Conservation (phyloP, 2,329 filamentous ascomycete genomes). For the Stachybotrys chlorohalonatus region DNA sequence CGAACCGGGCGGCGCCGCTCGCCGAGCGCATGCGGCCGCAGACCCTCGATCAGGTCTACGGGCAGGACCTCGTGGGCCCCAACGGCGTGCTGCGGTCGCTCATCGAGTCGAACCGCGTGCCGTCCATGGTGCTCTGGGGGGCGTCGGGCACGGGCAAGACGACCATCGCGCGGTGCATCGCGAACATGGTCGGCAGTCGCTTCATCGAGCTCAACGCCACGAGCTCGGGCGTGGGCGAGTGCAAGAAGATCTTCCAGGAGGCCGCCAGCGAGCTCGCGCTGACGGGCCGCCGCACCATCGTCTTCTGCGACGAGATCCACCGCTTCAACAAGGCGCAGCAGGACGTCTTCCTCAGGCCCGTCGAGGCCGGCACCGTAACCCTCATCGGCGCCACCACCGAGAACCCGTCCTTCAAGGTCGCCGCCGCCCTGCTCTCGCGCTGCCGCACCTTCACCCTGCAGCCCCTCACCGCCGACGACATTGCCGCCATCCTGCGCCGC, state of each 20-base stretch:
- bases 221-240: slow-evolving; percentile 76
- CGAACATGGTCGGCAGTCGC: slow-evolving; percentile 68
- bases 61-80: slow-evolving; percentile 83
- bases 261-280: slow-evolving; percentile 70
- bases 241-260: slow-evolving; percentile 84
- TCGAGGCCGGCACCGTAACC: slow-evolving; percentile 83
- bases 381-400: slow-evolving; percentile 94
- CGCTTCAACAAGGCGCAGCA: slow-evolving; percentile 88
- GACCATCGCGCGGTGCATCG: slow-evolving; percentile 86
- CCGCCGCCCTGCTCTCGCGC: slow-evolving; percentile 75
- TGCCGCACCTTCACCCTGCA: slow-evolving; percentile 85
- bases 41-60: slow-evolving; percentile 76
- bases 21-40: slow-evolving; percentile 89
- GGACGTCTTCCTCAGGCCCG: slow-evolving; percentile 86
- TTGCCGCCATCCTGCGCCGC: slow-evolving; percentile 65
- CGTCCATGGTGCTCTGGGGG: slow-evolving; percentile 94
- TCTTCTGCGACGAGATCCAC: slow-evolving; percentile 97
- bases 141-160: slow-evolving; percentile 76
- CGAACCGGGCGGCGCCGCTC: slow-evolving; percentile 66
- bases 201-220: slow-evolving; percentile 97
- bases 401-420: slow-evolving; percentile 91
- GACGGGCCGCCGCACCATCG: slow-evolving; percentile 83
- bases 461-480: slow-evolving; percentile 62
- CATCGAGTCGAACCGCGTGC: slow-evolving; percentile 77
- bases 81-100: slow-evolving; percentile 77